A percentile compares a stretch with the other conserved stretches of the same genome.
phyloP scores from a whole-genome alignment of 108 stramenopile species.

The Hondaea fermentalgiana region DNA sequence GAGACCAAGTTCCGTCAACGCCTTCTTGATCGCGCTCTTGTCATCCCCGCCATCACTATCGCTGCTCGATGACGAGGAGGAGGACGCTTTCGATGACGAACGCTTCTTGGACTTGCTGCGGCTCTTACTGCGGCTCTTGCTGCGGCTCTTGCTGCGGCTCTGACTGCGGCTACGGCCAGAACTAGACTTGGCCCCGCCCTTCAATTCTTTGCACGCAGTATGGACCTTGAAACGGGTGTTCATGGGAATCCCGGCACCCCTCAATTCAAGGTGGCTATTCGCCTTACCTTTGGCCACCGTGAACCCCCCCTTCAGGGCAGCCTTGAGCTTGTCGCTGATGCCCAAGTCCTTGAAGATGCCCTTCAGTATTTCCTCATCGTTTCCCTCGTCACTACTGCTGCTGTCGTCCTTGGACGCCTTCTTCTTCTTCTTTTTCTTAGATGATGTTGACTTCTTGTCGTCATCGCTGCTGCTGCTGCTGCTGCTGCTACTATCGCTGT shows the following conservation, averaged over 20 bases:
- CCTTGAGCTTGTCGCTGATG: background rate
- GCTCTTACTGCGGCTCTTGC: background rate
- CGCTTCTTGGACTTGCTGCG: background rate
- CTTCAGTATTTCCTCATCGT: background rate
- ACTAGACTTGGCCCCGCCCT: background rate
- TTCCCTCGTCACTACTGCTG: background rate
- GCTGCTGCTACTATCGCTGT: no score
- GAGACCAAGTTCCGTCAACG: background rate
- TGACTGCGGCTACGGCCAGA: background rate
- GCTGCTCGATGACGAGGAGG: background rate
- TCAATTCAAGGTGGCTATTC: background rate
- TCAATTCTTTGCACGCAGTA: background rate
- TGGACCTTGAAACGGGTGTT: background rate
- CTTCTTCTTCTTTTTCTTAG: no score
- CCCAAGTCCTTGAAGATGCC: background rate
- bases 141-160: background rate
- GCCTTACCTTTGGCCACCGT: background rate
- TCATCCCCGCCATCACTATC: background rate
- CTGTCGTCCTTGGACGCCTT: no score
- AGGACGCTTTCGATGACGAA: background rate
- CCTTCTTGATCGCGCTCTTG: constrained; percentile 8
- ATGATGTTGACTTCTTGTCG: no score
- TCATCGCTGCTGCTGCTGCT: no score
- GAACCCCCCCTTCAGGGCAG: background rate
- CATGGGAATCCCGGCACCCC: background rate